Evolutionary conservation across 768 basidiomycete species (phyloP), one percentile per base, ranked within the genome.

Genomic region (Leccinum disarticulatum): DNA sequence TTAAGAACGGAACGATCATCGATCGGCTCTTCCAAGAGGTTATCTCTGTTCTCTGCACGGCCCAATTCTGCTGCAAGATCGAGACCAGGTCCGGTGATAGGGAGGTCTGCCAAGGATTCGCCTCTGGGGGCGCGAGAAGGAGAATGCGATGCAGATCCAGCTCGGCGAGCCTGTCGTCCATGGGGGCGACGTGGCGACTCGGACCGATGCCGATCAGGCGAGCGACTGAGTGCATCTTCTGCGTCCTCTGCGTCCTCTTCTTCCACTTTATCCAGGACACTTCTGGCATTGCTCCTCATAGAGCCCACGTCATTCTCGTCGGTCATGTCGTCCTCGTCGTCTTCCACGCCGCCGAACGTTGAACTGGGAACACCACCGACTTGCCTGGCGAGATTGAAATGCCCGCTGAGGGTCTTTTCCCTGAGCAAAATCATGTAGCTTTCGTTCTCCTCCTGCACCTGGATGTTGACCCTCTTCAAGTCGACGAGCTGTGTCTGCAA

Each of bases 381-480:
- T 73, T 87, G 85, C 66, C 80, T 85, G 71, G 87, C 78, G 62
- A 91, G 77, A 70, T 93, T 88, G 70, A 90, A 92, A 66, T 91
- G 90, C 4, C 96, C 96, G 64, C 82, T 94, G 48, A 98, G 74
- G 0, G 97, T 98, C 77, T 85, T 88, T 76, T 98, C 95, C 61
- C 92, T 81, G 27, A 98, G 77, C 41, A 99, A 81, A 62, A 95
- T 92, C 83, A 96, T 93, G 77, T 94, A 99, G 53, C 91, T 91
- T 75, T 97, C 95, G 73, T 98, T 99, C 66, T 98, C 95, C 73
- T 98, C 95, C 74, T 95, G 93, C 43, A 94, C 73, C 63, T 89
- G 86, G 63, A 87, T 83, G 71, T 97, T 97, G 61, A 95, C 88
- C 56, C 90, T 79, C 75, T 94, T 92, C 55, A 98, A 75, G 68